Evolutionary conservation across 768 basidiomycete species (phyloP).

Genomic region (Pulveroboletus sp.): DNA sequence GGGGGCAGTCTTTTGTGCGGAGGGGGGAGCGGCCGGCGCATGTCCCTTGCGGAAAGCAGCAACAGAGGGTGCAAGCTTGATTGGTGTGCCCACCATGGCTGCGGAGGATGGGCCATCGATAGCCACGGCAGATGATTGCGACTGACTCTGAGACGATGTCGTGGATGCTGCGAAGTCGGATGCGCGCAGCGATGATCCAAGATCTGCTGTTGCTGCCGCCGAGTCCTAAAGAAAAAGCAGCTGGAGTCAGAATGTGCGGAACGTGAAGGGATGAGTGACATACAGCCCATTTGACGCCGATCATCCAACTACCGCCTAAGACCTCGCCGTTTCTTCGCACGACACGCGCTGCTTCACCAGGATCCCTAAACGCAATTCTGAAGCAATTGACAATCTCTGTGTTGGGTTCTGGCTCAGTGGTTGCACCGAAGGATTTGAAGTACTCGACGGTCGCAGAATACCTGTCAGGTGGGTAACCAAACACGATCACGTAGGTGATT

Average conservation of each 20-base stretch:
- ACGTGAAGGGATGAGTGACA: constrained; percentile 28
- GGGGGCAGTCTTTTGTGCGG: constrained; percentile 23
- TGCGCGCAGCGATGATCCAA: constrained; percentile 36
- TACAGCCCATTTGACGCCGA: constrained; percentile 86
- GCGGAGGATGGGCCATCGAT: constrained; percentile 41
- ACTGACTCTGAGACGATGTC: constrained; percentile 8
- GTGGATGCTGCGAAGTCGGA: constrained; percentile 16
- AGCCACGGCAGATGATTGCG: constrained; percentile 42
- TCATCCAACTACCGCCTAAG: constrained; percentile 72
- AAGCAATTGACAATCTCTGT: constrained; percentile 78
- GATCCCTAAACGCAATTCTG: constrained; percentile 68
- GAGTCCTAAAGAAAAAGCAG: constrained; percentile 49
- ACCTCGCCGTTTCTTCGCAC: constrained; percentile 83
- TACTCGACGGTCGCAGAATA: constrained; percentile 71
- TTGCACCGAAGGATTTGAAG: constrained; percentile 69
- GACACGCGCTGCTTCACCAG: constrained; percentile 74
- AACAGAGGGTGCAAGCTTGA: constrained; percentile 67
- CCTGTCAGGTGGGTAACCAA: constrained; percentile 85
- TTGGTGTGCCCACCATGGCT: constrained; percentile 63
- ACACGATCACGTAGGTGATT: constrained; percentile 69
- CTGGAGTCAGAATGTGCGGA: constrained; percentile 1
- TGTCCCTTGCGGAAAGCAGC: constrained; percentile 65
- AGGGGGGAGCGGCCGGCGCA: constrained; percentile 14
- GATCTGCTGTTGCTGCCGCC: constrained; percentile 48
- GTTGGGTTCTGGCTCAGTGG: constrained; percentile 67